Percentiles rank a stretch among this genome's conserved stretches.
These are phyloP conservation scores for Aspergillus quadrilineatus DNA, from an alignment of 2,329 filamentous ascomycete genomes.

Conservation along the genomic window DNA sequence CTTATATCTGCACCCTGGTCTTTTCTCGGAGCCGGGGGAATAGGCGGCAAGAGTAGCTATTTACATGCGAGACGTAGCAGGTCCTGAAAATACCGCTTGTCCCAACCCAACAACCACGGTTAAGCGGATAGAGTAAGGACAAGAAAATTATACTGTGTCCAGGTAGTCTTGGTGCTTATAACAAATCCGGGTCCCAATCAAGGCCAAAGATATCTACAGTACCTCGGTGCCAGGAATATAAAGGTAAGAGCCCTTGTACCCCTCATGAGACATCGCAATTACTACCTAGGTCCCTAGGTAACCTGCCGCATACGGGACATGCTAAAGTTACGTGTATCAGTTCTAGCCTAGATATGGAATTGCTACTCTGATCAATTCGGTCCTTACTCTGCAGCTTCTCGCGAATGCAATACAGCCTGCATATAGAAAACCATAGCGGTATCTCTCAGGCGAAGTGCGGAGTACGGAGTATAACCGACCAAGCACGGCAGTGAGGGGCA, in stretches of 20 bases:
- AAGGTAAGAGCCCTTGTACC: background rate
- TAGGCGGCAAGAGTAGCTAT: background rate
- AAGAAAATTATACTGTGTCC: background rate
- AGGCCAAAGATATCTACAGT: background rate
- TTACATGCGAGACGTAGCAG: background rate
- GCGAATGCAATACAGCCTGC: constrained; percentile 1
- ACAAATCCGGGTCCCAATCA: background rate
- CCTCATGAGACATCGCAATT: background rate
- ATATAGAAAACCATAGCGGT: constrained; percentile 3
- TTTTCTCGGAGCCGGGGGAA: background rate
- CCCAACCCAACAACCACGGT: background rate
- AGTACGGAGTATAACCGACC: constrained; percentile 7
- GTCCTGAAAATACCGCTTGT: too few relatives aligned
- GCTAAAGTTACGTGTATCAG: too few relatives aligned
- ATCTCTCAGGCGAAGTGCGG: background rate
- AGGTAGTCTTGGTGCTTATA: background rate
- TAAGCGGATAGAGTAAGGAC: background rate
- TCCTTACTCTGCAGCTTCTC: background rate
- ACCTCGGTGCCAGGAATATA: background rate
- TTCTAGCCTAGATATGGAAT: too few relatives aligned
- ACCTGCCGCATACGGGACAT: too few relatives aligned
- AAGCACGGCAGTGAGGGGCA: background rate
- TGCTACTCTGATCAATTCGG: too few relatives aligned
- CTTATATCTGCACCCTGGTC: background rate
- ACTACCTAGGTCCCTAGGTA: too few relatives aligned